Evolutionary conservation across 2,329 filamentous ascomycete genomes (phyloP), one percentile per base, ranked within the genome.

Genomic region (Alternaria infectoria): DNA sequence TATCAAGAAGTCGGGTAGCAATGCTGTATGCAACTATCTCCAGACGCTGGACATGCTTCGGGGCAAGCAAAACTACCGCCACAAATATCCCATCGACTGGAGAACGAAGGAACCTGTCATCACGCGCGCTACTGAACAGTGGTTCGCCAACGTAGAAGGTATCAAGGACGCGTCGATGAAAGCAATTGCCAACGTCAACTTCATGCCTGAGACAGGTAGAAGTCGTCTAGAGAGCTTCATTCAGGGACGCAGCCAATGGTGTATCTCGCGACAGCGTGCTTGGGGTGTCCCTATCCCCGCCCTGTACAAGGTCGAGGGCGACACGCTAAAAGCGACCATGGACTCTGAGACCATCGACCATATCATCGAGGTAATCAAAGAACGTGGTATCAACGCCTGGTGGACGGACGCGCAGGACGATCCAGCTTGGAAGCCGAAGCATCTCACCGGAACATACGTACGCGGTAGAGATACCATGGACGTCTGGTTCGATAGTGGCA

Each of bases 1-100:
- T 17, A 87, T 89, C 9, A 94, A 93, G 61, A 76, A 69, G 50
- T 68, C 74, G 1, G 77, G 73, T 17, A 72, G 44, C 89, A 81
- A 85, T 54, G 86, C 87, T 4, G 90, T 97, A 1, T 79, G 98
- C 32, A 84, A 89, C 1, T 83, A 96, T 54, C 83, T 97, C 3
- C 82, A 84, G 25, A 69, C 69, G 12, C 69, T 69, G 13, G 68
- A 67, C 19, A 77, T 83, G n/a, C 86, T 98, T 4, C 82, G 97
- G 44, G 85, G 86, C 43, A 87, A 86, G 5, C 91, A 96, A 70
- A 85, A 85, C 60, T 91, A 95, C 76, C 86, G 86, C 56, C 96
- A 99, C 84, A 98, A 97, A 79, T 98, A 98, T 77, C 96, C 96
- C 0, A 97, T 98, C 71, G 96, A 99, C 81, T 99, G 96, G 96